phyloP scores from a whole-genome alignment of 371 early-diverging fungal genomes.

The Mucor indicus region DNA sequence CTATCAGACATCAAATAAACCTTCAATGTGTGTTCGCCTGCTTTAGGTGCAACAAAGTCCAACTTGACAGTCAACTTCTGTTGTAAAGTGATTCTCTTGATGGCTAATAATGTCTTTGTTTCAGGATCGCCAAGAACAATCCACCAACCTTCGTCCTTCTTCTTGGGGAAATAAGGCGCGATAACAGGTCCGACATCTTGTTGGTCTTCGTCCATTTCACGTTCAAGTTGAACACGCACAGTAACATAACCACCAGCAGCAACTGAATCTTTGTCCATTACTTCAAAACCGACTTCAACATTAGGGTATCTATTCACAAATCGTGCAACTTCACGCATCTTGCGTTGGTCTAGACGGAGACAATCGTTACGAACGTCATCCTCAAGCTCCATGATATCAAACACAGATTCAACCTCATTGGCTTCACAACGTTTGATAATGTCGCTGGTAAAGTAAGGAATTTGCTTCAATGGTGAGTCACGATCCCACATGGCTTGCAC shows the following conservation, averaged over 20 bases:
- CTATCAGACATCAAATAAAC: conserved; percentile 92
- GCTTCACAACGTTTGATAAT: conserved; percentile 68
- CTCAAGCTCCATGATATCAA: conserved; percentile 91
- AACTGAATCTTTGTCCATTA: conserved; percentile 63
- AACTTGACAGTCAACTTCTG: conserved; percentile 64
- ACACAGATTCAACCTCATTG: conserved; percentile 78
- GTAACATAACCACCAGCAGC: conserved; percentile 60
- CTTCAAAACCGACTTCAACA: conserved; percentile 76
- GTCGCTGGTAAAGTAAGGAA: conserved; percentile 79
- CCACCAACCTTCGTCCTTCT: conserved; percentile 97
- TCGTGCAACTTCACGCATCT: conserved; percentile 80
- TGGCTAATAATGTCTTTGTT: conserved; percentile 78
- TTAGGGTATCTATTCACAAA: conserved; percentile 94
- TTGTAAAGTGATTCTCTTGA: conserved; percentile 85
- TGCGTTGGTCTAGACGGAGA: conserved; percentile 57
- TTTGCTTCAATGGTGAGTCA: conserved; percentile 87
- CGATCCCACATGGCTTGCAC: conserved; percentile 97
- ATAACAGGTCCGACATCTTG: conserved; percentile 69
- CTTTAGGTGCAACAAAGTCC: conserved; percentile 81
- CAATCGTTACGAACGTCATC: conserved; percentile 79
- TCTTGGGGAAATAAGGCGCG: conserved; percentile 90
- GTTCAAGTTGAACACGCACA: conserved; percentile 78
- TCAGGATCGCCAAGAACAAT: conserved; percentile 84
- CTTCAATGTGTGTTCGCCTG: conserved; percentile 67
- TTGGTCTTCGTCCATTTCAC: conserved; percentile 68